Base-by-base conservation (phyloP, 2,329 filamentous ascomycete genomes). In the Cryphonectria carpinicola region DNA sequence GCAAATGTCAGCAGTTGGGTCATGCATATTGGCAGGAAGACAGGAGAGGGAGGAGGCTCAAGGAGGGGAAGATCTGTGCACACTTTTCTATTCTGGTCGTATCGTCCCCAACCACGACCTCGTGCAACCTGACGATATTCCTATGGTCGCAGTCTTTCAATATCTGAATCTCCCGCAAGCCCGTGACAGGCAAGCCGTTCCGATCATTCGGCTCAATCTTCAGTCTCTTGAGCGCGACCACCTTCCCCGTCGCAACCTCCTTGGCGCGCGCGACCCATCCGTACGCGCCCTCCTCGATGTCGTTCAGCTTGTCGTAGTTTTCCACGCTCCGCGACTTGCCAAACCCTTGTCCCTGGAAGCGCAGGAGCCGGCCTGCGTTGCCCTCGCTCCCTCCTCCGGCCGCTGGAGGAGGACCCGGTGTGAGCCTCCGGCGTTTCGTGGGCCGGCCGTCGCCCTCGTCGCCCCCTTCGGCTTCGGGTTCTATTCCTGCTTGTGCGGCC, bases 251-350 rank as follows among this genome's bases (percentile, higher is more conserved):
- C 4, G 85, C 83, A 43, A 87, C 84, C 76, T 97, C 92, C 73
- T 87, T 90, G 17, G 94, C 96, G 70, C 96, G 88, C 68, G 95
- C 95, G 5, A 99, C 96, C 88, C 91, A 95, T 62, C 96, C 96
- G 81, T 99, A 99, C 11, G 94, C 94, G 49, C 96, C 96, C 83
- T 99, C 96, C 81, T 98, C 96, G 77, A 99, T 99, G 79, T 96
- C 93, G 80, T 99, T 99, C 70, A 99, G 85, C 75, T 93, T 92
- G 77, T 98, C 93, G 82, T 95, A 99, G 78, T 93, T 91, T 77
- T 95, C 92, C 37, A 97, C 92, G 78, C 93, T 93, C 72, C 92
- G 87, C 77, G 92, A 92, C 70, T 83, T 85, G 66, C 88, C 87
- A 89, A 94, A 97, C 75, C 84, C 81, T 13, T 88, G 87, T 19